Base-by-base conservation (phyloP, 2,329 filamentous ascomycete species). In the Calonectria crousiana region DNA sequence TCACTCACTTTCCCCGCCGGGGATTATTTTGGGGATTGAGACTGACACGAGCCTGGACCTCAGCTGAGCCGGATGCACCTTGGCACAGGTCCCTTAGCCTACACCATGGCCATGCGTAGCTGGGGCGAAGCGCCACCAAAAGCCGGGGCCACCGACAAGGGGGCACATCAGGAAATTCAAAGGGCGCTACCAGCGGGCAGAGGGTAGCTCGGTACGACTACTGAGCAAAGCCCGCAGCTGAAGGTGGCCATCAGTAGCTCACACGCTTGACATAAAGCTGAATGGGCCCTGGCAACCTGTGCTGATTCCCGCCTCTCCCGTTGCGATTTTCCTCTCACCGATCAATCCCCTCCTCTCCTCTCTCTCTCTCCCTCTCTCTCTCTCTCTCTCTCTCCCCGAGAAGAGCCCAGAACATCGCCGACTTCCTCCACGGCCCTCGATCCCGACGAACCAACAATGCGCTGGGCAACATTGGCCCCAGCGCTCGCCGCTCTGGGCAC, bases 401-500 rank as follows among this genome's bases (percentile, higher is more conserved):
- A 47, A 47, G 41, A 72, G 23, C 6, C 38, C 47, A 32, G 23
- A 32, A 56, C 60, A 4, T 52, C 53, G 53, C 14, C 26, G 52
- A 34, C 44, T 44, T 26, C 30, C 18, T 51, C 10, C 34, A 38
- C 53, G 23, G 18, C 41, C 26, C 60, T 47, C 6, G 56, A 62
- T 47, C 20, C 52, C 30, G 32, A 32, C 13, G 32, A n/a, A 36
- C 13, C 36, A 20, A 51, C 69, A 11, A 81, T 81, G 79, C 78
- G 79, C 70, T 81, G 77, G 79, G 79, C 77, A 6, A 78, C 74
- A 62, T 71, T 78, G 72, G 75, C 67, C 23, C 66, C 69, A 30
- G 74, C 72, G 13, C 71, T 71, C 6, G 77, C 72, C 23, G 47
- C 76, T n/a, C 67, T 81, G 23, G 70, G 71, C 26, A 69, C 64